Evolutionary conservation across 2,329 filamentous ascomycete genomes (phyloP), one percentile per base, ranked within the genome.

Genomic region (Beauveria bassiana): DNA sequence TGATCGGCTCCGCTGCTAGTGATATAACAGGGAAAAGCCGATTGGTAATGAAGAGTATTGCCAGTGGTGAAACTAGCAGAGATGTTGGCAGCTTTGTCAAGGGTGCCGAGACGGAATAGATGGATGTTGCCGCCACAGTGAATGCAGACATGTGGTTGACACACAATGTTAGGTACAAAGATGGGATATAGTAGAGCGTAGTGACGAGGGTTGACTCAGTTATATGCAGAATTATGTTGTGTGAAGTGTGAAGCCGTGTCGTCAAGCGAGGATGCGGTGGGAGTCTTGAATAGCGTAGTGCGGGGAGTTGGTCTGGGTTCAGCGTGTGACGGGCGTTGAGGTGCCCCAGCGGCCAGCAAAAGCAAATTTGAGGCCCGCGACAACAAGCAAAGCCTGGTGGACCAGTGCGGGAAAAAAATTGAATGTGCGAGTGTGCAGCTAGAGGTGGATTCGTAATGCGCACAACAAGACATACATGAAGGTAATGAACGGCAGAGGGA

Each of bases 401-500:
- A 60, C 58, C 58, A 60, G 50, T 22, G 49, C 49, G 50, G 38
- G 28, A 53, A 54, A 60, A 59, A 60, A 47, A 18, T 16, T 40
- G 34, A 60, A 60, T 53, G 58, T 60, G 38, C 50, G 49, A 60
- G 58, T 54, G 50, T 59, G 58, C 49, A 60, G 58, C 40, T 38
- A 60, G 58, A 53, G 58, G 58, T 60, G 58, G 58, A 60, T 53
- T 60, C 58, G 40, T 20, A 54, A 26, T 60, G 58, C 58, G 50
- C 58, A 60, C 50, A 60, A 46, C 58, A 60, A 60, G 58, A 60
- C 58, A 60, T 60, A 60, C 58, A 60, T 60, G 49, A 40, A 60
- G 58, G 58, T 14, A 54, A 60, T 47, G 58, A 60, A 60, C 50
- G 50, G 58, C 49, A 60, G 18, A 60, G 34, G 57, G 58, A 31